These are phyloP conservation scores for Thuja plicata DNA, from an alignment of 83 land plant species.

Conservation along the genomic window DNA sequence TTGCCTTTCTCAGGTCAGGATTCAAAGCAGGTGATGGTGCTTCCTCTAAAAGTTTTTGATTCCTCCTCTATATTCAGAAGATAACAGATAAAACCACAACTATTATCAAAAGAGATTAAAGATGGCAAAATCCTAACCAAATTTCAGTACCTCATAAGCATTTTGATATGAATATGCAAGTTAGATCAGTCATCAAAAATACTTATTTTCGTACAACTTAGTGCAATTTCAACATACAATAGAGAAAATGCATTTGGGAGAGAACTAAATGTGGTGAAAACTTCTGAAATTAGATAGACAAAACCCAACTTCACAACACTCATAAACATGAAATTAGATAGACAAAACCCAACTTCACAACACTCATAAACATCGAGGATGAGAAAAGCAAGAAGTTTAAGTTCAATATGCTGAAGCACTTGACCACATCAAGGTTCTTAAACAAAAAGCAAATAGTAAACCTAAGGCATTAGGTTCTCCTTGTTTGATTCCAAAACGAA, in stretches of 20 bases:
- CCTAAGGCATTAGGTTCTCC: background rate
- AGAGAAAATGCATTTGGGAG: background rate
- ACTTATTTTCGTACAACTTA: background rate
- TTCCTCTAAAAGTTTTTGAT: constrained; percentile 95
- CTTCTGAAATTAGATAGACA: background rate
- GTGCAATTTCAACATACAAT: background rate
- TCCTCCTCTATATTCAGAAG: constrained; percentile 70
- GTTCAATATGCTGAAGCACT: background rate
- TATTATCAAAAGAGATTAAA: constrained; percentile 13
- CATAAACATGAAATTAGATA: too few relatives aligned
- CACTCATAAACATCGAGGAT: background rate
- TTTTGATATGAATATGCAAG: constrained; percentile 1
- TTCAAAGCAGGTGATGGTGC: constrained; percentile 98
- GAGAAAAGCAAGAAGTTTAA: background rate
- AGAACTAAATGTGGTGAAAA: background rate
- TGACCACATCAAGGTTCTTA: background rate
- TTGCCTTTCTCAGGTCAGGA: constrained; percentile 89
- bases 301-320: background rate
- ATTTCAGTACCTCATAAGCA: background rate
- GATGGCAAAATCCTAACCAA: background rate
- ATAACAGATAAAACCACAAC: background rate
- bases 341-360: background rate
- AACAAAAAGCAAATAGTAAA: background rate
- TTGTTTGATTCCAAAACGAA: background rate
- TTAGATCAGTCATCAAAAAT: background rate